Base-by-base conservation (phyloP, 2,329 filamentous ascomycete genomes). In the Penicillium corylophilum region DNA sequence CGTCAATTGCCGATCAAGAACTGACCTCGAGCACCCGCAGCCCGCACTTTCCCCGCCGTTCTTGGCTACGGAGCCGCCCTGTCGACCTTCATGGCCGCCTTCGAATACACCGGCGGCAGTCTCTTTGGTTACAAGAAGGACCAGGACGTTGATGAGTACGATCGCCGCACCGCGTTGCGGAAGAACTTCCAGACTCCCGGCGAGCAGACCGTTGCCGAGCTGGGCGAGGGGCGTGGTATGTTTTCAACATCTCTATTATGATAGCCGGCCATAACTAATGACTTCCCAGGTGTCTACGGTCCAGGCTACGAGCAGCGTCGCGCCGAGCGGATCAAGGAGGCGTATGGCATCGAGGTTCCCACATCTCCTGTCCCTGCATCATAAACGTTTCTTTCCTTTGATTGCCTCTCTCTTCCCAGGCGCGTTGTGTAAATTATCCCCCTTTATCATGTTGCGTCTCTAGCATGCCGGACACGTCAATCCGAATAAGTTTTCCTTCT, bases 141-240 rank as follows among this genome's bases (percentile, higher is more conserved):
- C 52, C 74, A 78, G 38, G 79, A 85, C 46, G 80, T 86, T 36
- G 85, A 88, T 62, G 89, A 93, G 71, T 90, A 88, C 55, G 86
- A 85, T 64, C 82, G 85, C 71, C 91, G 91, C 76, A 85, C 93
- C 71, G 79, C 78, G 57, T 57, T 92, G 69, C 83, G 90, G 70
- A 86, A 82, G 77, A 86, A 86, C 67, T 87, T 87, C 71, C 83
- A 90, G 70, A 77, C 86, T 68, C 87, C 90, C 23, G 78, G 84
- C 46, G 87, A 90, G 70, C 87, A 96, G 77, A 95, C 89, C 2
- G 77, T 96, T 59, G 82, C 84, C 22, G 83, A 93, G 66, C 68
- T 96, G 64, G 92, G 91, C 47, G 92, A 96, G 78, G 90, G 90
- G 61, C 83, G 91, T 82, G 90, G 90, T 93, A 81, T 66, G 55